Conservation (phyloP, 2,329 filamentous ascomycete species). For the Rhynchosporium secalis region DNA sequence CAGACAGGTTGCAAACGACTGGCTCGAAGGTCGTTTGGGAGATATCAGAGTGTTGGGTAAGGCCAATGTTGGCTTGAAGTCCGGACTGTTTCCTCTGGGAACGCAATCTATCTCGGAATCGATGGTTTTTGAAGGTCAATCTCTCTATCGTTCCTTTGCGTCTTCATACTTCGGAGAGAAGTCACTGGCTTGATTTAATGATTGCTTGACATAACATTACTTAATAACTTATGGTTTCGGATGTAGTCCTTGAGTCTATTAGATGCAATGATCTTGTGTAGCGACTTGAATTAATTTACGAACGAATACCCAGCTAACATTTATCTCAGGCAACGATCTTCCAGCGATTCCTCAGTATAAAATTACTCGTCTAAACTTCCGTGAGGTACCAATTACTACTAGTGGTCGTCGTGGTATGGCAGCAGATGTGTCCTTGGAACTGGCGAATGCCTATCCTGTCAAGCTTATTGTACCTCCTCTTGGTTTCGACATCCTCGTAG, state of each 20-base stretch:
- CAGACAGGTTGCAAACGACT: conserved; percentile 80
- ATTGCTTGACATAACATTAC: conserved; percentile 19
- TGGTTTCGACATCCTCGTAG: conserved; percentile 80
- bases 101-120: conserved; percentile 73
- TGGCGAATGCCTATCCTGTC: conserved; percentile 77
- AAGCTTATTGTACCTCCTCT: conserved; percentile 75
- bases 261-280: not conserved
- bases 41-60: conserved; percentile 71
- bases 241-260: conserved; percentile 29
- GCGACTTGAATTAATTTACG: too few relatives aligned
- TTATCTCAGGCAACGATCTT: conserved; percentile 59
- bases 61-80: conserved; percentile 71
- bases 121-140: conserved; percentile 80
- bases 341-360: conserved; percentile 80
- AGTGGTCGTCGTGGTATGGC: conserved; percentile 61
- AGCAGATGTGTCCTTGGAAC: conserved; percentile 72
- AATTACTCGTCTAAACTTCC: conserved; percentile 76
- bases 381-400: conserved; percentile 62
- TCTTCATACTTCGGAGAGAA: conserved; percentile 63
- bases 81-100: conserved; percentile 77
- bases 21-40: conserved; percentile 76
- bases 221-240: conserved; percentile 1
- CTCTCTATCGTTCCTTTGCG: conserved; percentile 63
- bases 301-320: conserved; percentile 29
- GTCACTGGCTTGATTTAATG: conserved; percentile 41